phyloP scores from a whole-genome alignment of 2,329 filamentous ascomycete species.

The Huntiella abstrusa region DNA sequence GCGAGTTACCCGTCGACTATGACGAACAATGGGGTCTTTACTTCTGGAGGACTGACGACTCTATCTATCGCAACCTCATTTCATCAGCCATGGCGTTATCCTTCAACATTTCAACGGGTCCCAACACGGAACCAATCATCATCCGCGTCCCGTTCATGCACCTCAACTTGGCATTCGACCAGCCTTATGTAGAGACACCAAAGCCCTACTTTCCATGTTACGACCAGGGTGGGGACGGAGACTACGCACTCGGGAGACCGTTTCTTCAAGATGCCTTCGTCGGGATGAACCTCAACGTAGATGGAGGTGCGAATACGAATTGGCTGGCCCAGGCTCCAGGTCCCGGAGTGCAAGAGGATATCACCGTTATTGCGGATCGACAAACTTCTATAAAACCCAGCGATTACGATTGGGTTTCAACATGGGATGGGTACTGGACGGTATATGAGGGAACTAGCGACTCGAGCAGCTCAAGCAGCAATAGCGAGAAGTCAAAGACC shows the following conservation, averaged over 20 bases:
- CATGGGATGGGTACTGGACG: background rate
- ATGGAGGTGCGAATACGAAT: background rate
- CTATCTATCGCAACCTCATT: background rate
- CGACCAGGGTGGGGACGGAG: background rate
- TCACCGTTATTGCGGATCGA: background rate
- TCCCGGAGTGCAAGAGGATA: background rate
- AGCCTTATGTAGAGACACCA: background rate
- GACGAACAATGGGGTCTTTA: background rate
- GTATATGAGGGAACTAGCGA: no score
- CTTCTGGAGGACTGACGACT: background rate
- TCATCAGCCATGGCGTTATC: background rate
- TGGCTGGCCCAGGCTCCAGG: background rate
- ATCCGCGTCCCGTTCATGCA: background rate
- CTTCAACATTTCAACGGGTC: background rate
- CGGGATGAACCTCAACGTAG: background rate
- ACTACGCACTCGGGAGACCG: background rate
- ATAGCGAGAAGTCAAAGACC: conserved; percentile 11
- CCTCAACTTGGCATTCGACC: background rate
- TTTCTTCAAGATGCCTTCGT: background rate
- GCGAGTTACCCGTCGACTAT: background rate
- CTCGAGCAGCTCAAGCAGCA: background rate
- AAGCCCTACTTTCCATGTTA: background rate
- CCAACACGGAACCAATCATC: background rate
- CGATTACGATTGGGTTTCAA: background rate
- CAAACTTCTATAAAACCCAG: background rate